Conservation (phyloP, 371 early-diverging fungal species). For the Apophysomyces ossiformis region DNA sequence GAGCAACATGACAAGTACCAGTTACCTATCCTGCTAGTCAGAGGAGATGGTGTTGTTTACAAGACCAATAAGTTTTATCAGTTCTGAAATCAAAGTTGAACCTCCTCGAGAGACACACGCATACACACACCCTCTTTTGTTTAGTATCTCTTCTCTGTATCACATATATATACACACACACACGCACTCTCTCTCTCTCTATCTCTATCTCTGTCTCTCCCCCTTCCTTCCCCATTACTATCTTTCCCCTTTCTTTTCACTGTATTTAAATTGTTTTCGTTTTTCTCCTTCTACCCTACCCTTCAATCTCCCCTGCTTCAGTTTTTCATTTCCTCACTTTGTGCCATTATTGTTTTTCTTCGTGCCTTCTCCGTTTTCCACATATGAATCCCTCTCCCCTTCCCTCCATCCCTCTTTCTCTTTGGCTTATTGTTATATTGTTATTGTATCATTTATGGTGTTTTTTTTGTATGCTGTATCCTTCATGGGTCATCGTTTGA, state of each 20-base stretch:
- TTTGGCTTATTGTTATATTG: no score
- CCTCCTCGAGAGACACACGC: no score
- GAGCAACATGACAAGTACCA: conserved; percentile 21
- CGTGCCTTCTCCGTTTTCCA: conserved; percentile 6
- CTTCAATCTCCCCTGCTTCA: not conserved
- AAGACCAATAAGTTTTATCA: conserved; percentile 42
- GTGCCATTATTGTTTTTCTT: conserved; percentile 16
- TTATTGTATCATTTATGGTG: no score
- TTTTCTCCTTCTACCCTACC: not conserved
- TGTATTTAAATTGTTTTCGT: conserved; percentile 11
- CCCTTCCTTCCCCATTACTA: conserved; percentile 12
- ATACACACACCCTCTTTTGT: not conserved
- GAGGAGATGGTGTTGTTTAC: conserved; percentile 48
- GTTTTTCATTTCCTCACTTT: conserved; percentile 7
- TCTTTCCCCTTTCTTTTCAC: not conserved
- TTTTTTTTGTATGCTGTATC: no score
- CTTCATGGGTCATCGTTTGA: no score
- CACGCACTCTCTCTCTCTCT: conserved; percentile 3
- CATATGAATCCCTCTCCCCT: no score
- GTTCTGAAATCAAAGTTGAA: conserved; percentile 14
- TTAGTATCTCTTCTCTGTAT: not conserved
- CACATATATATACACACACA: not conserved
- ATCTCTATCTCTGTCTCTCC: conserved; percentile 1
- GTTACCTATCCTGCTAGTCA: conserved; percentile 44
- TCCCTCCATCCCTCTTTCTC: no score